phyloP scores from a whole-genome alignment of 805 yeast species.

The Zygoascus ofunaensis region DNA sequence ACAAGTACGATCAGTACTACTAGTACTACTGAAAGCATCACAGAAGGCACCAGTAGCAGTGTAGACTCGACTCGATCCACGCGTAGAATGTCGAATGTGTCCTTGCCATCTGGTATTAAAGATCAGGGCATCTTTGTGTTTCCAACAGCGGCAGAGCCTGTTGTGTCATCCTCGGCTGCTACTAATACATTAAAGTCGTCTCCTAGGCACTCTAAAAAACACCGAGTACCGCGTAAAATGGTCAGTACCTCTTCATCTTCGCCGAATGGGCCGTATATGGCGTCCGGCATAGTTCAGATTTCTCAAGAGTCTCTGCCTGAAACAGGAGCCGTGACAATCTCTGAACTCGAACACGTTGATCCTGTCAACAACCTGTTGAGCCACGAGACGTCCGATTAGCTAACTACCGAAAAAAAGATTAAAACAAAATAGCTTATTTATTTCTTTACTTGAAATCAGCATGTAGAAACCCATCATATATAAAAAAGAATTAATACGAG shows the following conservation, averaged over 20 bases:
- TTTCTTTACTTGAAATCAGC: not conserved
- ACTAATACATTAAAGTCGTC: not conserved
- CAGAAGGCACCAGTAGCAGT: too few species aligned
- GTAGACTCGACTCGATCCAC: not conserved
- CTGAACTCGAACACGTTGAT: not conserved
- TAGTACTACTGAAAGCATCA: too few species aligned
- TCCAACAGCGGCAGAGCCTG: conserved; percentile 2
- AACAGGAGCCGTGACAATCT: not conserved
- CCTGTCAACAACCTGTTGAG: not conserved
- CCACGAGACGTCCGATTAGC: too few species aligned
- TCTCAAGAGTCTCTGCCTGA: not conserved
- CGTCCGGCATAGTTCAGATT: not conserved
- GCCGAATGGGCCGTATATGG: not conserved
- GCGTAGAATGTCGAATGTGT: not conserved
- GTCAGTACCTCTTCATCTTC: not conserved
- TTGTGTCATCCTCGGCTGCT: not conserved
- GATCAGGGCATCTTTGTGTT: conserved; percentile 1
- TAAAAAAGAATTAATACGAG: not conserved
- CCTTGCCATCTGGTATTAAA: not conserved
- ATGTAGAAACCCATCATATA: not conserved
- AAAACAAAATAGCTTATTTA: not conserved
- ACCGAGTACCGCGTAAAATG: not conserved
- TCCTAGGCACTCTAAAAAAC: not conserved
- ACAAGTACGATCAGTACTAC: not conserved
- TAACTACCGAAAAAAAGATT: too few species aligned